Conservation (phyloP, 2,329 filamentous ascomycete species). For the Albophoma yamanashiensis region DNA sequence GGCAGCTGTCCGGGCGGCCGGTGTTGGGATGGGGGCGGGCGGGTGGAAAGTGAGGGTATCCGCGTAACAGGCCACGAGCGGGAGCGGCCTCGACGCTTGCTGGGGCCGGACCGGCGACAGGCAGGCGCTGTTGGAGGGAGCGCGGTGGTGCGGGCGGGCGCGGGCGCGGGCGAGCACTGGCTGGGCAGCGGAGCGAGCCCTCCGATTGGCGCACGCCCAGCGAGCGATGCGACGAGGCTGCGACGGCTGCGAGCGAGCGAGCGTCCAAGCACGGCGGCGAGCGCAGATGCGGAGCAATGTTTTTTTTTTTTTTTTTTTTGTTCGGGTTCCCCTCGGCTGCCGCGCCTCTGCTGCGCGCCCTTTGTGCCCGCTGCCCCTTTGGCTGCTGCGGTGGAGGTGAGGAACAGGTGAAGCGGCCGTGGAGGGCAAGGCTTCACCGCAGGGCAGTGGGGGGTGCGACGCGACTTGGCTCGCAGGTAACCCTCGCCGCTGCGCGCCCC, state of each 20-base stretch:
- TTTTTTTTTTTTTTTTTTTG: too few relatives aligned
- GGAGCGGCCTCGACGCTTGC: not conserved
- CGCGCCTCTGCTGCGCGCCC: too few relatives aligned
- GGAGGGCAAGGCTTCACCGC: too few relatives aligned
- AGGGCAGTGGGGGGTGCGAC: not conserved
- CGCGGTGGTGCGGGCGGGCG: too few relatives aligned
- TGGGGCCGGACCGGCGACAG: not conserved
- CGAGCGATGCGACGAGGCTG: not conserved
- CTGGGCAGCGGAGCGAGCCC: too few relatives aligned
- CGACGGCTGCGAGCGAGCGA: not conserved
- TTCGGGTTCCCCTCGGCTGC: too few relatives aligned
- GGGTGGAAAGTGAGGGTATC: not conserved
- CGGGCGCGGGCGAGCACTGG: not conserved
- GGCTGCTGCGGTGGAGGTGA: too few relatives aligned
- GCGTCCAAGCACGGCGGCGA: not conserved
- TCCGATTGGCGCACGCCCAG: not conserved
- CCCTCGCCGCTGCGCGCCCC: not conserved
- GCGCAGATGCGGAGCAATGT: too few relatives aligned
- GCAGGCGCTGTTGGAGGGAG: not conserved
- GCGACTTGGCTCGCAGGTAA: not conserved
- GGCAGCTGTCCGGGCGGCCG: not conserved
- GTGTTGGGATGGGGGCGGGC: not conserved
- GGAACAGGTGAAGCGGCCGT: not conserved
- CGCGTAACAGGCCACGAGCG: not conserved
- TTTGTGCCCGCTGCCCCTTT: not conserved